Evolutionary conservation across 768 basidiomycete species (phyloP), one percentile per base, ranked within the genome.

Genomic region (Termitomyces sp.): DNA sequence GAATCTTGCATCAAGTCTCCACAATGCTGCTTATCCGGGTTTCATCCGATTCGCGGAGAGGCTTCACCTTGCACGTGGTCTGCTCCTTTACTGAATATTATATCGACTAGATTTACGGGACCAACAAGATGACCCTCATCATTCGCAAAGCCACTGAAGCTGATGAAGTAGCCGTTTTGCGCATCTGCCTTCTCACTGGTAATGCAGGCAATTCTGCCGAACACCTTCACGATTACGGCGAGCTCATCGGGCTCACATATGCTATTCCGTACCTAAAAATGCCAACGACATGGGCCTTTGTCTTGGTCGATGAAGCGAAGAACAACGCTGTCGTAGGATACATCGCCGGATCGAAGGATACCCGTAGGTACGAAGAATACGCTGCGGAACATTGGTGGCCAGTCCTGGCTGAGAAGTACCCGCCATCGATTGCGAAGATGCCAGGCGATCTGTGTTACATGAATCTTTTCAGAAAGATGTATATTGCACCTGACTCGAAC

Each of bases 201-300:
- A 78, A 87, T 53, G 87, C 86, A 21, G 89, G 90, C 49, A 73
- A 71, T 60, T 84, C 86, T 55, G 87, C 87, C 38, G 82, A 83
- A 67, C 62, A 62, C 38, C 72, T 83, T 30, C 86, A 90, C 70
- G 79, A 81, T 41, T 78, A 76, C 62, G 73, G 73, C 12, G 85
- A 87, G 61, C 81, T 91, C 35, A 84, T 82, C 11, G 88, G 89
- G 5, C 75, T 90, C 43, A 75, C 86, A 43, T 91, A 85, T 64
- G 85, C 89, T 3, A 78, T 89, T 46, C 90, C 90, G 2, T 92
- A 92, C 68, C 77, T 88, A 56, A 81, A 82, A 53, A 70, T 87
- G 15, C 78, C 82, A n/a, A 77, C 72, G 6, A 83, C 85, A 23
- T 90, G 82, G 79, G 88, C 80, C 11, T 92, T 88, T 67, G 88